A percentile compares a stretch with the other conserved stretches of the same genome.
phyloP scores from a whole-genome alignment of 2,329 filamentous ascomycete species.

The Ophiostoma australiae region DNA sequence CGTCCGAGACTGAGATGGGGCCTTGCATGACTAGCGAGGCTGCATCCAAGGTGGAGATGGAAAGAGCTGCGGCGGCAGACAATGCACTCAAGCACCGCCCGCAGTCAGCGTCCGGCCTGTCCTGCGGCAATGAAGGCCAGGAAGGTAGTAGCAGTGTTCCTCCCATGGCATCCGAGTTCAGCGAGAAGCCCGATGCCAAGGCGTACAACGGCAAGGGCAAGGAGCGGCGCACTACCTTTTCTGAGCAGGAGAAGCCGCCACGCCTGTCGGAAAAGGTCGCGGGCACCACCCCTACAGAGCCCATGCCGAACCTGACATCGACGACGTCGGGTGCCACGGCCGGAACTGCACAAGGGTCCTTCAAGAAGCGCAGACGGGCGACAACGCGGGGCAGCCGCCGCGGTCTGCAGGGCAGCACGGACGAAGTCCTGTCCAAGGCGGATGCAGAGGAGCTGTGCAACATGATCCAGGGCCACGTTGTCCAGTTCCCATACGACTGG shows the following conservation, averaged over 20 bases:
- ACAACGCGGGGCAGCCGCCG: slow-evolving; percentile 65
- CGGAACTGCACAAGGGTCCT: slow-evolving; percentile 38
- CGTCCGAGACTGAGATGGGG: slow-evolving; percentile 30
- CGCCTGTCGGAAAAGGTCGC: slow-evolving; percentile 13
- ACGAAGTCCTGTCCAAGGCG: slow-evolving; percentile 68
- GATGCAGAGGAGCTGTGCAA: slow-evolving; percentile 79
- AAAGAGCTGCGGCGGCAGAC: slow-evolving; percentile 33
- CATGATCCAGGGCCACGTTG: slow-evolving; percentile 80
- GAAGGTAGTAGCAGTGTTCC: background rate
- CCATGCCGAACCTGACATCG: slow-evolving; percentile 22
- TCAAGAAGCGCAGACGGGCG: slow-evolving; percentile 60
- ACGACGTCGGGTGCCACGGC: slow-evolving; percentile 28
- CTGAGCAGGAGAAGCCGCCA: slow-evolving; percentile 45
- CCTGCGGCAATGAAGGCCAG: background rate
- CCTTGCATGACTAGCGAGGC: slow-evolving; percentile 20
- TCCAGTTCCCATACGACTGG: slow-evolving; percentile 96
- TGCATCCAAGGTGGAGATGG: slow-evolving; percentile 30
- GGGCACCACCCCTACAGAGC: slow-evolving; percentile 20
- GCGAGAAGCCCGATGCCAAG: slow-evolving; percentile 25
- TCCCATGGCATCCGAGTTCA: background rate
- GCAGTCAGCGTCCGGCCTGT: slow-evolving; percentile 3
- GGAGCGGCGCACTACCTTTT: slow-evolving; percentile 52
- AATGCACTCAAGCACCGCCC: slow-evolving; percentile 29
- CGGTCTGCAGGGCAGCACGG: slow-evolving; percentile 57
- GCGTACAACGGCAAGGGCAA: slow-evolving; percentile 27